Conservation (phyloP, 1,284 basidiomycete species). For the Hypsizygus ulmarius region DNA sequence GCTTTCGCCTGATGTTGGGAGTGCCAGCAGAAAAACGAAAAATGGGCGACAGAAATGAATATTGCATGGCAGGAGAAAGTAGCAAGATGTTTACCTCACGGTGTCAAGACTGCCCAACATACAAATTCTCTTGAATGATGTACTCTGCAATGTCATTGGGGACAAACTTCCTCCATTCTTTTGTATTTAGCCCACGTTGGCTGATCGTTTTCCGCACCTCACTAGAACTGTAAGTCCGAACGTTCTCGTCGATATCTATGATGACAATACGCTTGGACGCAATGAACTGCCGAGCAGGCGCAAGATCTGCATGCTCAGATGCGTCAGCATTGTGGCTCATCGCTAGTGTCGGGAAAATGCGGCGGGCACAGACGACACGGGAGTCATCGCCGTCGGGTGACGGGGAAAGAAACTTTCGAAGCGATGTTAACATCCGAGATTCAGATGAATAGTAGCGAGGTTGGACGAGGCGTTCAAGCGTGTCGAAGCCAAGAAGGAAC, state of each 20-base stretch:
- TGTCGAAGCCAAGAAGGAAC: slow-evolving; percentile 86
- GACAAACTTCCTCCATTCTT: slow-evolving; percentile 34
- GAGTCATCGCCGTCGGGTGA: slow-evolving; percentile 55
- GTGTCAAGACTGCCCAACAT: slow-evolving; percentile 26
- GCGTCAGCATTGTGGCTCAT: slow-evolving; percentile 10
- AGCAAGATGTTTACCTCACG: background rate
- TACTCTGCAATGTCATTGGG: slow-evolving; percentile 33
- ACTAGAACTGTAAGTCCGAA: slow-evolving; percentile 71
- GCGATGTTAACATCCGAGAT: slow-evolving; percentile 53
- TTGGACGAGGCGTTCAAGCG: slow-evolving; percentile 81
- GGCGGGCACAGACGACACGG: slow-evolving; percentile 69
- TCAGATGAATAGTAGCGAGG: slow-evolving; percentile 69
- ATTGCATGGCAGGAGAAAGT: background rate
- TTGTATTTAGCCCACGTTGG: slow-evolving; percentile 18
- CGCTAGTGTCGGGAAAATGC: slow-evolving; percentile 30
- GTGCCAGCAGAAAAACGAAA: no score
- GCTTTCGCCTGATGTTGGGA: no score
- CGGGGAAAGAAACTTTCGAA: slow-evolving; percentile 62
- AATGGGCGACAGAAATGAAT: background rate
- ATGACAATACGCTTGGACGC: slow-evolving; percentile 50
- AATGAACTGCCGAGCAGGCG: slow-evolving; percentile 49
- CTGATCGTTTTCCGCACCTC: slow-evolving; percentile 57
- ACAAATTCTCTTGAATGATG: slow-evolving; percentile 51
- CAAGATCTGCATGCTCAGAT: slow-evolving; percentile 20
- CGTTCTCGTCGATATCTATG: slow-evolving; percentile 57